A percentile compares a stretch with the other conserved stretches of the same genome.
Conservation (phyloP, 345 rosid species). For the Excoecaria agallocha region DNA sequence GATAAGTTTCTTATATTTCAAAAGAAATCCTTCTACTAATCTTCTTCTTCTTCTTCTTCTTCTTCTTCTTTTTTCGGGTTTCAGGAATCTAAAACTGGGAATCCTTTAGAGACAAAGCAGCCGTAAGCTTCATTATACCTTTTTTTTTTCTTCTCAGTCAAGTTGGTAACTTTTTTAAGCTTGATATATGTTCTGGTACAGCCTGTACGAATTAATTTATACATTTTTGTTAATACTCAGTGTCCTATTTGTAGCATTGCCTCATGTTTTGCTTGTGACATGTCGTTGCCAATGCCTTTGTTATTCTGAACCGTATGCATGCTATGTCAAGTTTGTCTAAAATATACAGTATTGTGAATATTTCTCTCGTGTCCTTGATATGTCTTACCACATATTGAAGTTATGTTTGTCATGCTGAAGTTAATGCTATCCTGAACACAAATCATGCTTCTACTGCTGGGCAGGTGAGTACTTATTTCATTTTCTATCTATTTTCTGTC, state of each 20-base stretch:
- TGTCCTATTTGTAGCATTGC: not conserved
- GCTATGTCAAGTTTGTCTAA: too few relatives aligned
- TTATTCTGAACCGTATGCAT: too few relatives aligned
- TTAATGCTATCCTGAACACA: slow-evolving; percentile 88
- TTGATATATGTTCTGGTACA: not conserved
- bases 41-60: not conserved
- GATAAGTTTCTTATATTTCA: not conserved
- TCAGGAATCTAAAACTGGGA: slow-evolving; percentile 72
- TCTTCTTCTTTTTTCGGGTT: too few relatives aligned
- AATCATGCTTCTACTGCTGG: slow-evolving; percentile 91
- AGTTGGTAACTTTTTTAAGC: slow-evolving; percentile 9
- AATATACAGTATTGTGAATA: too few relatives aligned
- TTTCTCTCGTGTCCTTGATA: slow-evolving; percentile 1
- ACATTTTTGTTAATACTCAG: not conserved
- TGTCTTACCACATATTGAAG: slow-evolving; percentile 35
- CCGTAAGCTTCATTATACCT: slow-evolving; percentile 51
- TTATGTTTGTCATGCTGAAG: too few relatives aligned
- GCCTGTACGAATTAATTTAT: not conserved
- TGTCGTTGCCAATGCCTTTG: not conserved
- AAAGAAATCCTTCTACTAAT: slow-evolving; percentile 5
- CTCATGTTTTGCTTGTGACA: slow-evolving; percentile 3
- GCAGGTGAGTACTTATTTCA: slow-evolving; percentile 46
- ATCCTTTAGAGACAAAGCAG: slow-evolving; percentile 86
- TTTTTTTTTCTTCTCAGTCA: too few relatives aligned
- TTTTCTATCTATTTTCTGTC: not conserved